Evolutionary conservation across 768 basidiomycete genomes (phyloP).

Genomic region (Rhodotorula diobovata): DNA sequence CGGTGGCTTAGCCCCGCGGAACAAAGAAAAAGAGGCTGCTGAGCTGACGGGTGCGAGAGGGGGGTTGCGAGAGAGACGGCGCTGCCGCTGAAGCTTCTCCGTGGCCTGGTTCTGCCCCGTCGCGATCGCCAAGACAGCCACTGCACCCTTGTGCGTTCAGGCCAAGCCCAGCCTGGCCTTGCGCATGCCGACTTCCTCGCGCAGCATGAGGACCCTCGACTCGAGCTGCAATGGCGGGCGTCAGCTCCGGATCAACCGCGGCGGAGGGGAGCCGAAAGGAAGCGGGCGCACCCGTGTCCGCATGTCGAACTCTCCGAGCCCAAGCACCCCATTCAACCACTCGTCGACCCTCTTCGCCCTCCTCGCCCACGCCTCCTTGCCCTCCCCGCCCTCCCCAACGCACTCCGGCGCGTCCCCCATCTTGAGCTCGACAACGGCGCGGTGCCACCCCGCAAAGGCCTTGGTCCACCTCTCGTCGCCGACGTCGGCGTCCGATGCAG

Average conservation of each 20-base stretch:
- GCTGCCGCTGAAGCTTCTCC: no score
- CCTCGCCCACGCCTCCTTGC: conserved; percentile 4
- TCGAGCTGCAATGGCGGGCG: conserved; percentile 1
- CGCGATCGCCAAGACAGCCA: no score
- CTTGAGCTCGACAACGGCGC: conserved; percentile 10
- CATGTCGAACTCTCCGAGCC: conserved; percentile 18
- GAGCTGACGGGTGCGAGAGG: no score
- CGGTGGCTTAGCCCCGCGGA: no score
- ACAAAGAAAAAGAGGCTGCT: no score
- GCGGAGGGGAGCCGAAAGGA: no score
- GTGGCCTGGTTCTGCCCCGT: no score
- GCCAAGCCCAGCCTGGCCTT: conserved; percentile 9
- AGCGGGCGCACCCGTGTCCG: conserved; percentile 16
- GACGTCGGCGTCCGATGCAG: background rate
- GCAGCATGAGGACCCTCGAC: conserved; percentile 19
- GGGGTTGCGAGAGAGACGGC: no score
- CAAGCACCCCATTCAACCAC: conserved; percentile 11
- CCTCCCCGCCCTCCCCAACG: background rate
- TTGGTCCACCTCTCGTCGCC: conserved; percentile 30
- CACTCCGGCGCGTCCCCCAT: background rate
- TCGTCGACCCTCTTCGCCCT: conserved; percentile 6
- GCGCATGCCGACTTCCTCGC: conserved; percentile 21
- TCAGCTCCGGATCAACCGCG: background rate
- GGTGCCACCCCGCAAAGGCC: conserved; percentile 23
- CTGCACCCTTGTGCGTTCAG: background rate